These are phyloP conservation scores for Potentilla sterilis DNA, from an alignment of 306 rosid genomes.

Conservation along the genomic window DNA sequence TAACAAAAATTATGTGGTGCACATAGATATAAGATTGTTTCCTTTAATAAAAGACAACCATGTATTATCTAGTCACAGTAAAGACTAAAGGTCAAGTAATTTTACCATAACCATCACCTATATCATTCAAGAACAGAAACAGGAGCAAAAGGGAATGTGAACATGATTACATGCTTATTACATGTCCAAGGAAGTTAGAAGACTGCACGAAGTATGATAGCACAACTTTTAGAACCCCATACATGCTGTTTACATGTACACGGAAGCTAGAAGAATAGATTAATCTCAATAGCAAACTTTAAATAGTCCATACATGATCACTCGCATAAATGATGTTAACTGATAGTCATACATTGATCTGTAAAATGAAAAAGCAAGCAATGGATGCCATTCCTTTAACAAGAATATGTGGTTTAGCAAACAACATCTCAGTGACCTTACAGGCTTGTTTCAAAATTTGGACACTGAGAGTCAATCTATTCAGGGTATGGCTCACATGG, in stretches of 20 bases:
- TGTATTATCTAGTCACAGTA: background rate
- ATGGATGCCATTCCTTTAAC: background rate
- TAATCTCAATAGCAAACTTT: background rate
- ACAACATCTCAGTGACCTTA: background rate
- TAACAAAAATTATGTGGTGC: slow-evolving; percentile 23
- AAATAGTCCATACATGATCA: background rate
- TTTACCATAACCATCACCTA: background rate
- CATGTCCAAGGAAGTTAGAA: background rate
- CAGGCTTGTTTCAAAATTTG: background rate
- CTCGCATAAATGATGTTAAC: background rate
- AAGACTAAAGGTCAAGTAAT: background rate
- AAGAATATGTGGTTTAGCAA: slow-evolving; percentile 5
- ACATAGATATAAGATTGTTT: slow-evolving; percentile 16
- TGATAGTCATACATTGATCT: background rate
- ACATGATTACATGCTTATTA: background rate
- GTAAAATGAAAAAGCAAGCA: background rate
- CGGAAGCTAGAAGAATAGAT: slow-evolving; percentile 1
- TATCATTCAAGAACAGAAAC: background rate
- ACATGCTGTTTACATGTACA: background rate
- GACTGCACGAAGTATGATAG: background rate
- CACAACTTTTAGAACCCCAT: background rate
- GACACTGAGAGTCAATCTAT: background rate
- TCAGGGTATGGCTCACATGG: background rate
- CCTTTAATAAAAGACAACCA: background rate
- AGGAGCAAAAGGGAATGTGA: background rate